Evolutionary conservation across 2,329 filamentous ascomycete genomes (phyloP), one percentile per base, ranked within the genome.

Genomic region (Huntiella decipiens): DNA sequence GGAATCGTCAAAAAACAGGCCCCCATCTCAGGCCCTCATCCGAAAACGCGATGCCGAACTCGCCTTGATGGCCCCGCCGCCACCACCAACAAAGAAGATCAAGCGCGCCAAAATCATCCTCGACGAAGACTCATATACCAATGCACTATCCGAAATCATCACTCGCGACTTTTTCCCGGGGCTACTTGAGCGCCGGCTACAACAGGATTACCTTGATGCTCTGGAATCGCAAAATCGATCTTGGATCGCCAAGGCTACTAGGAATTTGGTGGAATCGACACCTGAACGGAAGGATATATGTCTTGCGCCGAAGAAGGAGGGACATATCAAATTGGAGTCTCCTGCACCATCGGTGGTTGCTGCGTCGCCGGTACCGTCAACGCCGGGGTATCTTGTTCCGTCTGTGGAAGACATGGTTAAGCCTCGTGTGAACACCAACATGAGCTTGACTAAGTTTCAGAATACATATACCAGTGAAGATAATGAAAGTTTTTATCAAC

Each of bases 151-250:
- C 0, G 80, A 91, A 54, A 96, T 98, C 57, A 94, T 98, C 52
- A 84, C 85, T 7, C 78, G 91, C 53, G 91, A 98, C 66, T 98
- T 93, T 66, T 98, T 96, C 56, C 91, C 91, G 0, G 91, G 88
- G 0, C 69, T 98, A 0, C 66, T 87, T 4, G 86, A 96, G 59
- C 79, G 78, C 11, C 78, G 93, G 55, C 80, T 79, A 1, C 86
- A 95, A 59, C 79, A 86, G 58, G 91, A 98, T 55, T 96, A 95
- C 54, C 68, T 98, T 28, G 80, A 92, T 56, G 91, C 91, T 0
- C 64, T 96, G 6, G 86, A 93, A 6, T 93, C 87, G 12, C 80
- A 80, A 48, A 79, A 98, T 61, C 66, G 72, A 43, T 71, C 74
- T 53, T 96, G 91, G 88, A 95, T 96, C 52, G 71, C 77, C 12